Evolutionary conservation across 257 asterid genomes (phyloP), one percentile per base, ranked within the genome.

Genomic region (Linaria vulgaris): DNA sequence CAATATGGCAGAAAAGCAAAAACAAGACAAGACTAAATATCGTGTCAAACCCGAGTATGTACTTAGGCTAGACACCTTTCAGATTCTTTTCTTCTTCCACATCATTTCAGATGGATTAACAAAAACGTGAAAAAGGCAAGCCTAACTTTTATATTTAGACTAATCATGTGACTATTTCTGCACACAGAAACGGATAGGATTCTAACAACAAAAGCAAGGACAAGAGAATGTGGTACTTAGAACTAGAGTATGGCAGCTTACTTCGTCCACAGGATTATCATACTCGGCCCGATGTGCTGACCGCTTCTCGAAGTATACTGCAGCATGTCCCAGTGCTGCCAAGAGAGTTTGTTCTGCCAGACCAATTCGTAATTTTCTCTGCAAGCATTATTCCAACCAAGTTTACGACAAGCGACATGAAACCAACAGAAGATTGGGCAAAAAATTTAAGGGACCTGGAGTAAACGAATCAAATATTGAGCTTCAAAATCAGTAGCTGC

Each of bases 401-500:
- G 76, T 45, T 79, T 58, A 69, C 45, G 63, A 55, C 47, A 45
- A 61, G 63, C 34, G 61, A 25, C 66, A 55, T 53, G 64, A 59
- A 27, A 3, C 34, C 43, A 53, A 64, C 25, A 48, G 39, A 50
- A 68, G 15, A 65, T 50, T 13, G 64, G 55, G 51, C 7, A 56
- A 50, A 17, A 27, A 27, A 50, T 51, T 47, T 41, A 61, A 27
- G 62, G 63, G 56, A 94, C 97, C 95, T 94, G 96, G 75, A 94
- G 97, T 66, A 90, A 81, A 69, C 99, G 95, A 73, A 90, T 88
- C 87, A 94, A 74, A 80, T 84, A 94, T 57, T 79, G 95, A 74
- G 97, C 96, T 81, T 94, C 99, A 74, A 95, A 87, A 78, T 90
- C 97, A 69, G 89, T 87, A 43, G 99, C 96, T 43, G 99, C 99